Evolutionary conservation across 768 basidiomycete genomes (phyloP).

Genomic region (Hebeloma cylindrosporum): DNA sequence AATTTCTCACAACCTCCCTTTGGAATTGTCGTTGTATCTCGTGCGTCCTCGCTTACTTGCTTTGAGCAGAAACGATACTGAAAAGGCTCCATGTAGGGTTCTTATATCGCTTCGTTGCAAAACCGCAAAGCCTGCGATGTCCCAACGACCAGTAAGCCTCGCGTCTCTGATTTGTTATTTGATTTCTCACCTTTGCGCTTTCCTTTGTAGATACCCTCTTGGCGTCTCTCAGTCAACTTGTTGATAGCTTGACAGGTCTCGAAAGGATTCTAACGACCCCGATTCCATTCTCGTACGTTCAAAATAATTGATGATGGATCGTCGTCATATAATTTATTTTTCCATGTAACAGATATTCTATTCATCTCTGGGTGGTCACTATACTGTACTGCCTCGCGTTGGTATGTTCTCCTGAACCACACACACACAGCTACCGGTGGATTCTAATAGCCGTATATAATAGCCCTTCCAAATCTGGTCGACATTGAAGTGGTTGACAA

Average conservation of each 20-base stretch:
- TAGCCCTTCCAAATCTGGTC: conserved; percentile 68
- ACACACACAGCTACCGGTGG: conserved; percentile 3
- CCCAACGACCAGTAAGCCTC: conserved; percentile 56
- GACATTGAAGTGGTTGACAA: conserved; percentile 58
- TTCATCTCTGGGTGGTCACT: conserved; percentile 69
- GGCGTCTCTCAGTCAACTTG: conserved; percentile 50
- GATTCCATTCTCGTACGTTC: conserved; percentile 68
- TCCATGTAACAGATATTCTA: conserved; percentile 55
- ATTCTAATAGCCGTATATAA: not conserved
- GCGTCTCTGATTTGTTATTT: conserved; percentile 2
- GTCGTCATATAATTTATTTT: not conserved
- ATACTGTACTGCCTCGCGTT: conserved; percentile 58
- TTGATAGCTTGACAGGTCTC: conserved; percentile 65
- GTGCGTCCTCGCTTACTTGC: conserved; percentile 33
- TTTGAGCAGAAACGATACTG: not conserved
- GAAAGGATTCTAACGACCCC: conserved; percentile 76
- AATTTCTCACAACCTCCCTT: conserved; percentile 60
- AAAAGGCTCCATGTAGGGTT: conserved; percentile 45
- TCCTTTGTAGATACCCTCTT: conserved; percentile 44
- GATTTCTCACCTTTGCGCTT: not conserved
- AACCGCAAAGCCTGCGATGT: conserved; percentile 54
- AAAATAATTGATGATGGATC: not conserved
- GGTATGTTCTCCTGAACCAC: conserved; percentile 35
- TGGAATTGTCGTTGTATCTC: conserved; percentile 69
- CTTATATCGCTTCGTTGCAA: conserved; percentile 64